Evolutionary conservation across 352 stramenopile species (phyloP).

Genomic region (Phytophthora vignae): DNA sequence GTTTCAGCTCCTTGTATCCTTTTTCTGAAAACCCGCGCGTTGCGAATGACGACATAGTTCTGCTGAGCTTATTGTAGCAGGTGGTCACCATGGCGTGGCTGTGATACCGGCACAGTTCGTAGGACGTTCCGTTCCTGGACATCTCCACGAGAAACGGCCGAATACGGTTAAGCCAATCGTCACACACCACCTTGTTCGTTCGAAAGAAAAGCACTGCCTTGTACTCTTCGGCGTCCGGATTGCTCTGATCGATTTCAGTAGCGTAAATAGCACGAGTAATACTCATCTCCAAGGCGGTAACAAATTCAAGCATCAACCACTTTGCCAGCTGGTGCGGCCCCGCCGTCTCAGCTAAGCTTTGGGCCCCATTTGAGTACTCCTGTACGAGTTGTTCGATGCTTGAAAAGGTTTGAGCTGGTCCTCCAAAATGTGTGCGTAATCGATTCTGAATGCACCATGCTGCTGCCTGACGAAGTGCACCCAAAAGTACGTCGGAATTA

Average conservation of each 20-base stretch:
- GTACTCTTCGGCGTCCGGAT: conserved; percentile 52
- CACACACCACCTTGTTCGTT: conserved; percentile 73
- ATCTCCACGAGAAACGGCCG: conserved; percentile 61
- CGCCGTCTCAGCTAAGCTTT: conserved; percentile 7
- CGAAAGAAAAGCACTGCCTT: conserved; percentile 65
- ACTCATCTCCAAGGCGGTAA: conserved; percentile 54
- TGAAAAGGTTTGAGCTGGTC: conserved; percentile 78
- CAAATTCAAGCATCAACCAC: conserved; percentile 64
- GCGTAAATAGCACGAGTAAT: conserved; percentile 47
- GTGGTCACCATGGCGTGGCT: conserved; percentile 46
- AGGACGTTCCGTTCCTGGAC: conserved; percentile 31
- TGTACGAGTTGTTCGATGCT: conserved; percentile 76
- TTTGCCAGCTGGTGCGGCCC: conserved; percentile 27
- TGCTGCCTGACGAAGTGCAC: conserved; percentile 58
- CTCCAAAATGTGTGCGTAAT: conserved; percentile 80
- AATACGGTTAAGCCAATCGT: conserved; percentile 76
- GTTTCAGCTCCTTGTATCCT: conserved; percentile 35
- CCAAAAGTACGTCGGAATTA: conserved; percentile 37
- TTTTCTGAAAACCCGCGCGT: conserved; percentile 22
- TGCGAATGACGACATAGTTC: conserved; percentile 32
- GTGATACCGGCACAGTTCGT: conserved; percentile 55
- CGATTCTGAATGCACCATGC: conserved; percentile 77
- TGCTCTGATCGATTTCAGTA: conserved; percentile 26
- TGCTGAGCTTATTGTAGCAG: conserved; percentile 49
- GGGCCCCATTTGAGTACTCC: conserved; percentile 32